Evolutionary conservation across 2,329 filamentous ascomycete species (phyloP).

Genomic region (Colletotrichum eremochloae): DNA sequence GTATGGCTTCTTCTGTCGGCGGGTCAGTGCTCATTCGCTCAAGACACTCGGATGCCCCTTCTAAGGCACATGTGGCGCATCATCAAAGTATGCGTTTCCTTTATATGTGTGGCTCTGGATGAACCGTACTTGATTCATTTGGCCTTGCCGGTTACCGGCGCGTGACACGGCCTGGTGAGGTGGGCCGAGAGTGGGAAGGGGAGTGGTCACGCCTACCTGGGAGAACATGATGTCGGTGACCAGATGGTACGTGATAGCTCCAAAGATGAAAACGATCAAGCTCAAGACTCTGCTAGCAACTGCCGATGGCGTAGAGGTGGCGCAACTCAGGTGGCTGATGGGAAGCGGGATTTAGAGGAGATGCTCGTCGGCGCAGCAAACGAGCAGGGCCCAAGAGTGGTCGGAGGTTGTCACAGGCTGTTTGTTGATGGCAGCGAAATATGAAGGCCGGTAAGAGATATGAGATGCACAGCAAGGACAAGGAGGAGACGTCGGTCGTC

Average conservation of each 20-base stretch:
- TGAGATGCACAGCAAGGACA: not conserved
- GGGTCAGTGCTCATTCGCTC: constrained; percentile 10
- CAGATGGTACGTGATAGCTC: not conserved
- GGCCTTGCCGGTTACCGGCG: constrained; percentile 3
- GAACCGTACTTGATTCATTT: constrained; percentile 1
- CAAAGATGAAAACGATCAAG: not conserved
- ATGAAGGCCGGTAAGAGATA: not conserved
- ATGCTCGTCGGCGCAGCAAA: constrained; percentile 1
- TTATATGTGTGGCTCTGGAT: not conserved
- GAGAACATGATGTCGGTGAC: constrained; percentile 25
- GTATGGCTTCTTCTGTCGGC: constrained; percentile 76
- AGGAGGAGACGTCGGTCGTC: not conserved
- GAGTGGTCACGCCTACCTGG: constrained; percentile 20
- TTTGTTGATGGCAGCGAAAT: too few relatives aligned
- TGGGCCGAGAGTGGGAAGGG: constrained; percentile 2
- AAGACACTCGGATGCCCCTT: not conserved
- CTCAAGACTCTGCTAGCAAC: too few relatives aligned
- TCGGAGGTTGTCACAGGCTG: not conserved
- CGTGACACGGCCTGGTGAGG: constrained; percentile 2
- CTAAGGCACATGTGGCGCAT: not conserved
- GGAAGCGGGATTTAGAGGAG: constrained; percentile 29
- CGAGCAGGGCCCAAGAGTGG: not conserved
- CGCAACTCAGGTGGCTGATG: constrained; percentile 18
- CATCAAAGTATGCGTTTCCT: not conserved
- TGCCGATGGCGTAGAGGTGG: not conserved